phyloP scores from a whole-genome alignment of 805 yeast species.

The Barnettozyma sp. region DNA sequence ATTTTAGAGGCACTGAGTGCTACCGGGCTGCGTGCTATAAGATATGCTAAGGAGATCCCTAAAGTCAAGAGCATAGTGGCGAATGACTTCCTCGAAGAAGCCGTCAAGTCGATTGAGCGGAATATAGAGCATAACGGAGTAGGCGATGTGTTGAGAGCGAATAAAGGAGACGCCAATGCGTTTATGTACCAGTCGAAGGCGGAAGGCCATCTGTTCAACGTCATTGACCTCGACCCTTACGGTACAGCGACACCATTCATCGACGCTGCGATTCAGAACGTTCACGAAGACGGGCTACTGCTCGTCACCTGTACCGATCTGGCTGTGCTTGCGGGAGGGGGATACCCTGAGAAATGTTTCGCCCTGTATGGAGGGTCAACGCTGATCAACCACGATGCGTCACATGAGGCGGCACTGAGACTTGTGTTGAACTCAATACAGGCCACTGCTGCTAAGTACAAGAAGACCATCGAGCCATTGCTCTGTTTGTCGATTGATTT shows the following conservation, averaged over 20 bases:
- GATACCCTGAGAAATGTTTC: conserved; percentile 95
- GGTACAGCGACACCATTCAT: conserved; percentile 96
- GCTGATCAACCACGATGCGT: conserved; percentile 60
- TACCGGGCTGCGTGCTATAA: conserved; percentile 86
- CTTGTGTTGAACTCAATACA: conserved; percentile 72
- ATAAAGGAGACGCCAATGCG: conserved; percentile 86
- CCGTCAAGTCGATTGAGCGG: conserved; percentile 71
- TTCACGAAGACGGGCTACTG: conserved; percentile 79
- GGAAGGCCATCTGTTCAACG: conserved; percentile 54
- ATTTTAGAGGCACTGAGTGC: conserved; percentile 91
- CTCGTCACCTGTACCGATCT: conserved; percentile 94
- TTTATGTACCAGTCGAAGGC: conserved; percentile 52
- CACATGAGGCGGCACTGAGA: conserved; percentile 91
- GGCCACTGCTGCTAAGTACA: conserved; percentile 83
- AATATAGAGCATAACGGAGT: conserved; percentile 67
- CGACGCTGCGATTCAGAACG: conserved; percentile 81
- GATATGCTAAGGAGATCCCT: conserved; percentile 91
- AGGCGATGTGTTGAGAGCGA: conserved; percentile 48
- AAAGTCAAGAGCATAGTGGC: conserved; percentile 69
- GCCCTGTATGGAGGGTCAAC: conserved; percentile 92
- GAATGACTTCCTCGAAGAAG: conserved; percentile 80
- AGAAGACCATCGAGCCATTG: conserved; percentile 80
- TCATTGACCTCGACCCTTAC: conserved; percentile 92
- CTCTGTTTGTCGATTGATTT: conserved; percentile 84
- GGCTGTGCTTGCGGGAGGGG: conserved; percentile 91